Conservation (phyloP, 2,329 filamentous ascomycete species). For the Neobulgaria alba region DNA sequence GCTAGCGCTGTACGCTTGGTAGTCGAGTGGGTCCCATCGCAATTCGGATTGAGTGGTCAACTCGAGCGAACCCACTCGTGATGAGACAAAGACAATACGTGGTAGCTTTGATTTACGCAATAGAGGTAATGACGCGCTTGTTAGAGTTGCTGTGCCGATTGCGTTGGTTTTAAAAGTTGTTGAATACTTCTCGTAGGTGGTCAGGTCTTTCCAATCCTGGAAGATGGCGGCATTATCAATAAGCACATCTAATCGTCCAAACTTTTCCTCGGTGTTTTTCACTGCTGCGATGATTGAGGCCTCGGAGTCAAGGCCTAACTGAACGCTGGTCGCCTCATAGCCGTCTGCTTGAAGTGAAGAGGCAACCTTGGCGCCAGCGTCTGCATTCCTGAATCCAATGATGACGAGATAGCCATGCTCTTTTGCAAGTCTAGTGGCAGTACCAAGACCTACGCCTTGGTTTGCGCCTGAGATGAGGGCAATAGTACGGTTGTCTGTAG, state of each 20-base stretch:
- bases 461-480: constrained; percentile 35
- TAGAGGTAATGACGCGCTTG: constrained; percentile 28
- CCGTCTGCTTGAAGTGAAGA: constrained; percentile 19
- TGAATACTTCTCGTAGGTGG: constrained; percentile 12
- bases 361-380: constrained; percentile 28
- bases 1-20: constrained; percentile 18
- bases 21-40: constrained; percentile 9
- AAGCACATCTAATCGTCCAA: constrained; percentile 14
- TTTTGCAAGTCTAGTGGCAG: constrained; percentile 31
- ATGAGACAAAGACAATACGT: constrained; percentile 24
- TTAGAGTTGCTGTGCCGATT: constrained; percentile 23
- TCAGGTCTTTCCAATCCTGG: not conserved
- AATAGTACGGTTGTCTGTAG: too few species aligned
- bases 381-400: constrained; percentile 30
- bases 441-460: constrained; percentile 34
- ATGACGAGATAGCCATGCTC: constrained; percentile 34
- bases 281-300: constrained; percentile 9
- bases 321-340: not conserved
- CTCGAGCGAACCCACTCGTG: constrained; percentile 15
- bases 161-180: constrained; percentile 27
- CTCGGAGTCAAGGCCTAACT: constrained; percentile 12
- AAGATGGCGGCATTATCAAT: constrained; percentile 17
- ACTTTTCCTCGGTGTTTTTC: constrained; percentile 3
- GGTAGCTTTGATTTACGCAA: constrained; percentile 24
- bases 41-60: constrained; percentile 6